Evolutionary conservation across 2,329 filamentous ascomycete genomes (phyloP), one percentile per base, ranked within the genome.

Genomic region (Nakataea oryzae): DNA sequence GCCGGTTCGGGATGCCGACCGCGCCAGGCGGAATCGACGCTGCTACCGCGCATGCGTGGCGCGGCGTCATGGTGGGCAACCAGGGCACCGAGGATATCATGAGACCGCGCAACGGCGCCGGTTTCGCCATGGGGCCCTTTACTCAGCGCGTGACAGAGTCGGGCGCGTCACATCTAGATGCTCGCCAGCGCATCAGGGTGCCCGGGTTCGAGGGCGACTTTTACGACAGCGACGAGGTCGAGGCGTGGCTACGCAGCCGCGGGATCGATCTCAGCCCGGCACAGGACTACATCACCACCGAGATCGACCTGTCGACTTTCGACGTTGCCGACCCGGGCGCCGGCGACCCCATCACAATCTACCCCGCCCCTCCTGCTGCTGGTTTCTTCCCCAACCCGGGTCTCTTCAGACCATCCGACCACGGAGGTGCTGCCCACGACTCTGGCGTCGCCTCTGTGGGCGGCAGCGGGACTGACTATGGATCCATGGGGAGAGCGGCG

Each of bases 201-300:
- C 79, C 82, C 1, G 88, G 85, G 0, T 89, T 87, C 64, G 82
- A 88, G 63, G 89, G 89, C 5, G 84, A 90, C 60, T 95, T 90
- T 78, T 90, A 89, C 67, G 90, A 95, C 69, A 76, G 86, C 0
- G 82, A 90, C 63, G 91, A 95, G 70, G 86, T 92, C 0, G 88
- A 95, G 72, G 79, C 83, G 14, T 95, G 92, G 69, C 75, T 96
- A 3, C 81, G 80, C 54, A 79, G 82, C 59, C 81, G 82, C 32
- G 86, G 86, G 6, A 82, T 91, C 32, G 71, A 77, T 57, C 85
- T 92, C 60, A 82, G 87, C 12, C 79, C 82, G 0, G 76, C 78
- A 12, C 78, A 81, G 12, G 86, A 88, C 24, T 86, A 82, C 62
- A 77, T 88, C 1, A 81, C 82, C 58, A 81, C 82, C 11, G 80